Evolutionary conservation across 2,329 filamentous ascomycete species (phyloP), one percentile per base, ranked within the genome.

Genomic region (Leptographium flavum): DNA sequence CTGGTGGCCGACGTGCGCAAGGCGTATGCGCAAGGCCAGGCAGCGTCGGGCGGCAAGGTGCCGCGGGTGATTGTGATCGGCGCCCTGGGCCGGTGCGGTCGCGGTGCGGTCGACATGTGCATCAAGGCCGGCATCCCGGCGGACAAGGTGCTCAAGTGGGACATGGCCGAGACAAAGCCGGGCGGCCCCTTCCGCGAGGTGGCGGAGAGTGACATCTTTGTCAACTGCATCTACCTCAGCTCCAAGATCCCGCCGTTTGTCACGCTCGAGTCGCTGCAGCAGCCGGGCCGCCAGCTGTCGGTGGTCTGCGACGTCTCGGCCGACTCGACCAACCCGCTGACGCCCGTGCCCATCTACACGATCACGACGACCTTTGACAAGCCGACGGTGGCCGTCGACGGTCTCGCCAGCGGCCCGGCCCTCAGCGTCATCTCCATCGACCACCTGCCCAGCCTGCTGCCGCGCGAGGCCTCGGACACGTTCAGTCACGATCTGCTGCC

Each of bases 391-490:
- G 73, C 79, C 1, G 83, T 92, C 22, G 67, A 76, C 30, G 62
- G 77, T 71, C 52, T 75, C 66, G 56, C 70, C 37, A 23, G 19
- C 31, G 17, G 67, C 44, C 73, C 77, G 1, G 72, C 74, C 8
- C 65, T 94, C 46, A 80, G 75, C 40, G 84, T 95, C 54, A 94
- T 95, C 63, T 83, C 79, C 60, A 92, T 93, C 57, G 85, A 93
- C 62, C 86, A 93, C 59, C 71, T 93, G 43, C 86, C 87, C 4
- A 83, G 79, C 44, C 74, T 95, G 53, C 70, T 96, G 32, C 85
- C 90, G 1, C 73, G 90, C 44, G 90, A 95, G 66, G 81, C 87
- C 23, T 87, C 79, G 37, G 87, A 95, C 65, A 81, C 60, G 19
- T 95, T 94, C 67, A 86, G 81, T 60, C 68, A 74, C 43, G 82